Conservation (phyloP, 163 green algal species). For the Trebouxiophyceae sp. region DNA sequence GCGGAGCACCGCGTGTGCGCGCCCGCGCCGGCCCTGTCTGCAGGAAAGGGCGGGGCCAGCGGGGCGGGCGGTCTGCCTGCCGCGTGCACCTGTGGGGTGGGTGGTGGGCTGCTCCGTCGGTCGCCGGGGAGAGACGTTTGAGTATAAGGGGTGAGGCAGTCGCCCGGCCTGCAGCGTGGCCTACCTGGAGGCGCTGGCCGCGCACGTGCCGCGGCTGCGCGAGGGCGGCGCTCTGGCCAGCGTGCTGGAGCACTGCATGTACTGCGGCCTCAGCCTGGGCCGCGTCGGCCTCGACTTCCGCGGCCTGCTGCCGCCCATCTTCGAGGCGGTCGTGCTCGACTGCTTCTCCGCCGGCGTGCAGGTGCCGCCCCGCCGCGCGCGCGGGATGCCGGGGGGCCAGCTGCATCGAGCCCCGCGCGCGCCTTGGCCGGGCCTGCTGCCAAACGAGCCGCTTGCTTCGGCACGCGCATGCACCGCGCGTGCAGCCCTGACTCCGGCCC, state of each 20-base stretch:
- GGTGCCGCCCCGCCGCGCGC: slow-evolving; percentile 4
- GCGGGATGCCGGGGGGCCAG: no score
- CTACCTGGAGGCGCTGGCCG: slow-evolving; percentile 52
- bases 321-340: slow-evolving; percentile 61
- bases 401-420: no score
- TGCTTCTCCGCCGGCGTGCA: slow-evolving; percentile 45
- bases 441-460: no score
- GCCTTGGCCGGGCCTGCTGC: no score
- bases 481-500: neutral
- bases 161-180: slow-evolving; percentile 15
- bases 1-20: slow-evolving; percentile 58
- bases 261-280: slow-evolving; percentile 83
- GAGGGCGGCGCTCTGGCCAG: slow-evolving; percentile 60
- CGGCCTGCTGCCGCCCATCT: slow-evolving; percentile 75
- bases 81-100: no score
- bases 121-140: no score
- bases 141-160: neutral
- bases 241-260: slow-evolving; percentile 90
- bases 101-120: no score
- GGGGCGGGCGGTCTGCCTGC: no score
- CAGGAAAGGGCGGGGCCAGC: no score
- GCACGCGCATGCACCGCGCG: no score
- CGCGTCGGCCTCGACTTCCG: slow-evolving; percentile 93
- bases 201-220: slow-evolving; percentile 10
- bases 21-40: no score